A percentile compares a stretch with the other conserved stretches of the same genome.
phyloP scores from a whole-genome alignment of 495 filamentous ascomycete species.

The Glutinoglossum americanum region DNA sequence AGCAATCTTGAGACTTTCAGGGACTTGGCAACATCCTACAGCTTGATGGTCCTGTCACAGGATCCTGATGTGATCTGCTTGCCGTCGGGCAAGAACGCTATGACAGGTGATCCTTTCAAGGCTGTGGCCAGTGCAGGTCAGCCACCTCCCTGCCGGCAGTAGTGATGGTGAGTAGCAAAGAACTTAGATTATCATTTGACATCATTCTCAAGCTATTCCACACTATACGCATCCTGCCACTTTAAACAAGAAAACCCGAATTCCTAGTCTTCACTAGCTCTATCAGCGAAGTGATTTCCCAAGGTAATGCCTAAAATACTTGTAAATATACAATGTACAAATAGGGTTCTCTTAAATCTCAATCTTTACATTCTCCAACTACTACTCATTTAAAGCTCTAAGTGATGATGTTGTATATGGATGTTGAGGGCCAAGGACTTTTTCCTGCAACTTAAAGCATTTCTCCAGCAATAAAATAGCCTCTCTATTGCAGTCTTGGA shows the following conservation, averaged over 20 bases:
- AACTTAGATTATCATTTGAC: neutral
- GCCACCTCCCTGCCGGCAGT: neutral
- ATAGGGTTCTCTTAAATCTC: neutral
- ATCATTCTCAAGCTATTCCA: neutral
- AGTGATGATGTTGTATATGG: constrained; percentile 4
- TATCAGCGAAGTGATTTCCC: neutral
- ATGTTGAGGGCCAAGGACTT: constrained; percentile 5
- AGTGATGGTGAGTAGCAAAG: neutral
- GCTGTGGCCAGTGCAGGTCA: neutral
- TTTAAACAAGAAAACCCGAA: neutral
- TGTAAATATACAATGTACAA: neutral
- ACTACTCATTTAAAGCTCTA: constrained; percentile 1
- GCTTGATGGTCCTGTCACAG: constrained; percentile 11
- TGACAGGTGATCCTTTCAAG: constrained; percentile 63
- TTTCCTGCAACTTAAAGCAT: constrained; percentile 4
- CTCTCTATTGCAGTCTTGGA: neutral
- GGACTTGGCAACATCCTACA: constrained; percentile 29
- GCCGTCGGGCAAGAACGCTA: neutral
- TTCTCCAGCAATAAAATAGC: constrained; percentile 4
- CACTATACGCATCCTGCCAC: neutral
- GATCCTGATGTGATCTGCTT: constrained; percentile 12
- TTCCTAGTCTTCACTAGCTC: neutral
- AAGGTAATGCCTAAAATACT: neutral
- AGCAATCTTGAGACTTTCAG: too few relatives aligned
- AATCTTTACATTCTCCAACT: constrained; percentile 2